Evolutionary conservation across 108 stramenopile genomes (phyloP).

Genomic region (Fragilaria radians): DNA sequence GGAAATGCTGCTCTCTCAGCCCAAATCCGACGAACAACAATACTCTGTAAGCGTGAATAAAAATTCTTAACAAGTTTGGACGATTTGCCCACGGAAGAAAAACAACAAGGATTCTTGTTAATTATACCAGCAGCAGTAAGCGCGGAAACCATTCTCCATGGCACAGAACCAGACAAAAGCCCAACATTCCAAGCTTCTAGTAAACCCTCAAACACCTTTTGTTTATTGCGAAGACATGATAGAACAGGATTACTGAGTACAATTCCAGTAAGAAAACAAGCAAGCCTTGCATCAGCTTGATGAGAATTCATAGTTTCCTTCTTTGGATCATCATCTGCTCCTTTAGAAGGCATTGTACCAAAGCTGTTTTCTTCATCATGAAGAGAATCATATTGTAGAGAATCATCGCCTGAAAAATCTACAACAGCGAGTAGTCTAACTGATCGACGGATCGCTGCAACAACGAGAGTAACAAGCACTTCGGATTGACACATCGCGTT

Average conservation of each 20-base stretch:
- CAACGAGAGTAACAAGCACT: slow-evolving; percentile 40
- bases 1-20: slow-evolving; percentile 79
- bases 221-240: slow-evolving; percentile 22
- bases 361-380: neutral
- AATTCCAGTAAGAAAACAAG: slow-evolving; percentile 63
- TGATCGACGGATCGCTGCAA: slow-evolving; percentile 49
- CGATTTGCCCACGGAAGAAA: slow-evolving; percentile 25
- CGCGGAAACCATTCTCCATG: slow-evolving; percentile 80
- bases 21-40: slow-evolving; percentile 63
- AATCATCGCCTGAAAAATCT: slow-evolving; percentile 55
- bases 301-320: slow-evolving; percentile 3
- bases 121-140: slow-evolving; percentile 64
- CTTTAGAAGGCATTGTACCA: neutral
- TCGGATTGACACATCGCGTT: slow-evolving; percentile 43
- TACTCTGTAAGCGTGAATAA: slow-evolving; percentile 51
- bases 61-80: slow-evolving; percentile 41
- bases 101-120: slow-evolving; percentile 41
- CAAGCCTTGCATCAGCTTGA: slow-evolving; percentile 69
- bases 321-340: neutral
- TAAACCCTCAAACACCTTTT: slow-evolving; percentile 23
- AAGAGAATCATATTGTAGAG: neutral
- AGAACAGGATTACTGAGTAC: slow-evolving; percentile 44
- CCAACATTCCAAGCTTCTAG: slow-evolving; percentile 82
- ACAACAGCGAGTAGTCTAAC: slow-evolving; percentile 57
- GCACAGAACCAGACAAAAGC: slow-evolving; percentile 66